Base-by-base conservation (phyloP, 2,329 filamentous ascomycete genomes). In the Neofusicoccum umdonicola region DNA sequence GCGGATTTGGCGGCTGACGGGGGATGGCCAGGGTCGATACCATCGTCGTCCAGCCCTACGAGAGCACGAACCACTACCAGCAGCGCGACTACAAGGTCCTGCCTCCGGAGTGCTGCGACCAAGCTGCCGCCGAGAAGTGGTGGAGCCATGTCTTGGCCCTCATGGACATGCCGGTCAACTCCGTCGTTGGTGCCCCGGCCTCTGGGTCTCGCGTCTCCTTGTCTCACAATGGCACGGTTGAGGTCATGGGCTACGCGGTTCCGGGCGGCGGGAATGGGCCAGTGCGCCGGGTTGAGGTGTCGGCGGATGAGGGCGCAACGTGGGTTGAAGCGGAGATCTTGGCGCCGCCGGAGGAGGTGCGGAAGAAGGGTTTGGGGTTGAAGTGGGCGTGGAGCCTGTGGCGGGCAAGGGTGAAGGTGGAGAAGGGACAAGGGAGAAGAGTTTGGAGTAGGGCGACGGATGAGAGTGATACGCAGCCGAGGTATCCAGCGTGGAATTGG, bases 381-480 rank as follows among this genome's bases (percentile, higher is more conserved):
- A 84, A 81, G 68, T 87, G 85, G 85, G 80, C 81, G 45, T 88
- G 85, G 85, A 79, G 79, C 51, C 71, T 88, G 45, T 88, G 85
- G 85, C 79, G 73, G 63, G 79, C 78, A 1, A 73, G 72, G 13
- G 72, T 85, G 31, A 72, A 69, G 34, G 68, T 83, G n/a, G 74
- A 78, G 54, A 77, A 71, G 56, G 81, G 83, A 0, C 69, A 72
- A 17, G 74, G 74, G 13, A 78, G 73, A 62, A 80, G 71, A 42
- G 78, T 88, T 19, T 76, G 82, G 66, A 85, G 84, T 70, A 79
- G 83, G 44, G 85, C 85, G 1, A 84, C 80, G 4, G 86, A 88
- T 74, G 74, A 69, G 42, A 84, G 84, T 3, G 83, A 86, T 70
- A 75, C 74, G 22, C 85, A 88, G 70, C 73, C 73, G 22, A 73